These are phyloP conservation scores for Sporisorium scitamineum DNA, from an alignment of 1,284 basidiomycete genomes.

Conservation along the genomic window DNA sequence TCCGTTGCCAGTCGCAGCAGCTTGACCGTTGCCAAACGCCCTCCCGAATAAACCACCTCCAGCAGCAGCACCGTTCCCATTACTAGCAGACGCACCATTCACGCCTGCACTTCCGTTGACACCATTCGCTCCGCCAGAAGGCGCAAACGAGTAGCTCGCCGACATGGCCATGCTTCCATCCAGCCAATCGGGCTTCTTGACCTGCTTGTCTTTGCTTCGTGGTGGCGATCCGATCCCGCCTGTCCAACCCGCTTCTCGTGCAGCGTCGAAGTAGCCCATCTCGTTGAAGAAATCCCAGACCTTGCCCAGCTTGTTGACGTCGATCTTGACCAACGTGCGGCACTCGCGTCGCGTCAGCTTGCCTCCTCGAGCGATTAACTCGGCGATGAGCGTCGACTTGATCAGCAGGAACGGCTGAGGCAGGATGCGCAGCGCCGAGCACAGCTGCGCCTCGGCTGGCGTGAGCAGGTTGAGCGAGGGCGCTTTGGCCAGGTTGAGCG, in stretches of 20 bases:
- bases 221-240: constrained; percentile 50
- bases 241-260: constrained; percentile 47
- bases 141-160: constrained; percentile 42
- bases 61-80: neutral
- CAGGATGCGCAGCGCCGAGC: constrained; percentile 63
- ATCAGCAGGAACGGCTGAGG: constrained; percentile 66
- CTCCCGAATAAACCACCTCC: constrained; percentile 21
- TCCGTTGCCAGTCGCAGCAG: constrained; percentile 14
- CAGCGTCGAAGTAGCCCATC: constrained; percentile 63
- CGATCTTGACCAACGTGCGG: constrained; percentile 61
- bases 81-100: neutral
- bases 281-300: constrained; percentile 66
- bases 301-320: constrained; percentile 64
- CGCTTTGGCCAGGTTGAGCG: constrained; percentile 60
- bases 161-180: constrained; percentile 47
- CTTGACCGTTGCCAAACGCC: constrained; percentile 10
- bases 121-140: constrained; percentile 5
- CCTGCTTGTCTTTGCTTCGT: constrained; percentile 33
- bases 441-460: constrained; percentile 60
- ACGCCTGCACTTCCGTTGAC: neutral
- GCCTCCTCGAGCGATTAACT: constrained; percentile 56
- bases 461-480: constrained; percentile 65
- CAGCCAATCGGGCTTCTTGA: constrained; percentile 47
- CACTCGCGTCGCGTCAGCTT: constrained; percentile 62
- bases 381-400: constrained; percentile 64